Conservation (phyloP, 2,329 filamentous ascomycete genomes). For the Hortaea sp. region DNA sequence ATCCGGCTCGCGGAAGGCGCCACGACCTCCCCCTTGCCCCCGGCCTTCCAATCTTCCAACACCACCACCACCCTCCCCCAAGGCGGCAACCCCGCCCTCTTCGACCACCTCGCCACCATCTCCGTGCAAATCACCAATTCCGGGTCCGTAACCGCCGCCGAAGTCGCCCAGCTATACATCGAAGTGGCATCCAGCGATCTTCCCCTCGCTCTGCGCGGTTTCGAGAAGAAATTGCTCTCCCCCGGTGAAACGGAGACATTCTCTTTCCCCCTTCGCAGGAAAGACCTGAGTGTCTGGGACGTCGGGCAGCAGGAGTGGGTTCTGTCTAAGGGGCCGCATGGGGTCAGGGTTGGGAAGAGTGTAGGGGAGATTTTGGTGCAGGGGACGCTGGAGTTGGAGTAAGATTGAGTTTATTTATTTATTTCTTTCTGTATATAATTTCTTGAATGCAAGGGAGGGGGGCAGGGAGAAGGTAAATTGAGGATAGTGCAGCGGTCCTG, state of each 20-base stretch:
- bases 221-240: slow-evolving; percentile 28
- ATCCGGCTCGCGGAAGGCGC: too few species aligned
- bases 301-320: slow-evolving; percentile 11
- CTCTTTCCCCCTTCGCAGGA: slow-evolving; percentile 10
- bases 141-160: slow-evolving; percentile 42
- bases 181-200: slow-evolving; percentile 18
- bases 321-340: slow-evolving; percentile 11
- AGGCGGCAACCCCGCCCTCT: slow-evolving; percentile 41
- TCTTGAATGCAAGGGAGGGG: too few species aligned
- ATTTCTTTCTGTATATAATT: too few species aligned
- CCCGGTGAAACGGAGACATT: slow-evolving; percentile 11
- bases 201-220: slow-evolving; percentile 25
- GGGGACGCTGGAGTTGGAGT: background rate
- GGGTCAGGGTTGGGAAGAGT: slow-evolving; percentile 7
- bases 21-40: too few species aligned
- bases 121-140: slow-evolving; percentile 53
- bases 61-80: background rate
- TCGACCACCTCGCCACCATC: slow-evolving; percentile 49
- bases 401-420: too few species aligned
- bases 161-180: slow-evolving; percentile 47
- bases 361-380: slow-evolving; percentile 6
- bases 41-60: background rate
- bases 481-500: too few species aligned
- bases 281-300: slow-evolving; percentile 16
- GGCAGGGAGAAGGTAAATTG: too few species aligned